Conservation (phyloP, 768 basidiomycete genomes). For the Mycena chlorophos region DNA sequence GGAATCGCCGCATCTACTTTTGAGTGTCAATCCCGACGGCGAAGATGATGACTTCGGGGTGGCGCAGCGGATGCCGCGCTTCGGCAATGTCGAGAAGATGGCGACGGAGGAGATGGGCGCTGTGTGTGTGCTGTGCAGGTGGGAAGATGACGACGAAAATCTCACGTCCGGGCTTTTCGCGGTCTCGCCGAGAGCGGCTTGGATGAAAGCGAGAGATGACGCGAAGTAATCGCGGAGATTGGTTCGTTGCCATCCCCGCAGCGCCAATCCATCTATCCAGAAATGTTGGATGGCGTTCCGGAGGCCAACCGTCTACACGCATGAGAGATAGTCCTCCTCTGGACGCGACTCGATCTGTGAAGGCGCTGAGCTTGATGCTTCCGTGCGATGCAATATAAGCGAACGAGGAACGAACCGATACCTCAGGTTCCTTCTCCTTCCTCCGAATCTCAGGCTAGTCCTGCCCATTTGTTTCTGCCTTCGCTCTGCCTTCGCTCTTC, state of each 20-base stretch:
- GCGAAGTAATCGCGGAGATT: not conserved
- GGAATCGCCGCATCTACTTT: too few relatives aligned
- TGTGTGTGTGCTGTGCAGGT: too few relatives aligned
- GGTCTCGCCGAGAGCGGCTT: not conserved
- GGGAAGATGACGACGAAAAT: not conserved
- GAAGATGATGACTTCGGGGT: not conserved
- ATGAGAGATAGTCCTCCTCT: too few relatives aligned
- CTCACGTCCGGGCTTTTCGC: too few relatives aligned
- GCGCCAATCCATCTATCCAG: too few relatives aligned
- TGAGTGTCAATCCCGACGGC: too few relatives aligned
- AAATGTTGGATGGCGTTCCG: too few relatives aligned
- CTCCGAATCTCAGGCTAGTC: not conserved
- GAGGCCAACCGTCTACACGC: too few relatives aligned
- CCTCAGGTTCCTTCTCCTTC: not conserved
- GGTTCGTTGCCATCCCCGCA: too few relatives aligned
- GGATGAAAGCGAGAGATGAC: not conserved
- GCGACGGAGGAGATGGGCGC: not conserved
- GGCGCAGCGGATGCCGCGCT: not conserved
- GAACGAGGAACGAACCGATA: not conserved
- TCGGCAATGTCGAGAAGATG: not conserved
- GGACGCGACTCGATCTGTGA: too few relatives aligned
- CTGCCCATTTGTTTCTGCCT: not conserved
- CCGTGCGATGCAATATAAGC: not conserved
- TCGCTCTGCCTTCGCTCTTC: not conserved
- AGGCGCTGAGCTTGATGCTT: not conserved